Conservation (phyloP, 768 basidiomycete genomes). For the Cytidiella melzeri region DNA sequence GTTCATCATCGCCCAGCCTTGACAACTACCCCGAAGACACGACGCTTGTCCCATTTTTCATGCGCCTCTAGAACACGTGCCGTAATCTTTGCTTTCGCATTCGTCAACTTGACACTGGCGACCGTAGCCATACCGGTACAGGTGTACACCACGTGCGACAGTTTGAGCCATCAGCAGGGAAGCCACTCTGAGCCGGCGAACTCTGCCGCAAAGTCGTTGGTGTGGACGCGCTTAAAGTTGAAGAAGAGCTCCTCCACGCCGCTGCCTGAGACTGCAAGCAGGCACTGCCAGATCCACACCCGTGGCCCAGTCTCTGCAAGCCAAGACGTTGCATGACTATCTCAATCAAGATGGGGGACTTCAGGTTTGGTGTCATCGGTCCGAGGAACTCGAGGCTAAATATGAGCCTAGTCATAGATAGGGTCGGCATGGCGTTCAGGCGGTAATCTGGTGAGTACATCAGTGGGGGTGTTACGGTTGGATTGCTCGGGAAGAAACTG, state of each 20-base stretch:
- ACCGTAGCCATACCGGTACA: background rate
- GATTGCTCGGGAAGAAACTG: too few species aligned
- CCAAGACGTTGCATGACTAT: background rate
- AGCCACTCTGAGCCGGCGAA: background rate
- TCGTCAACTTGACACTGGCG: background rate
- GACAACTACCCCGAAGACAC: too few species aligned
- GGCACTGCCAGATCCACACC: background rate
- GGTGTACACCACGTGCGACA: background rate
- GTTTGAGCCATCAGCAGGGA: background rate
- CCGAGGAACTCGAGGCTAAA: too few species aligned
- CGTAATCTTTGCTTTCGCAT: background rate
- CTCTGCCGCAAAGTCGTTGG: background rate
- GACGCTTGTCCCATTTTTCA: too few species aligned
- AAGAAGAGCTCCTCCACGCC: background rate
- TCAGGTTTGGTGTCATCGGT: background rate
- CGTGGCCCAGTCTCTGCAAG: background rate
- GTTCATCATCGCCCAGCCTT: too few species aligned
- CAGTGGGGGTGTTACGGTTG: too few species aligned
- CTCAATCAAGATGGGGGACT: background rate
- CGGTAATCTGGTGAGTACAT: background rate
- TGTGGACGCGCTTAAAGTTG: background rate
- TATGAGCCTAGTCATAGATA: too few species aligned
- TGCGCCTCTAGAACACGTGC: background rate
- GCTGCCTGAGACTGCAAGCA: background rate
- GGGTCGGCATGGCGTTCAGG: background rate